These are phyloP conservation scores for Plantago elongata DNA, from an alignment of 257 asterid species.

Conservation along the genomic window DNA sequence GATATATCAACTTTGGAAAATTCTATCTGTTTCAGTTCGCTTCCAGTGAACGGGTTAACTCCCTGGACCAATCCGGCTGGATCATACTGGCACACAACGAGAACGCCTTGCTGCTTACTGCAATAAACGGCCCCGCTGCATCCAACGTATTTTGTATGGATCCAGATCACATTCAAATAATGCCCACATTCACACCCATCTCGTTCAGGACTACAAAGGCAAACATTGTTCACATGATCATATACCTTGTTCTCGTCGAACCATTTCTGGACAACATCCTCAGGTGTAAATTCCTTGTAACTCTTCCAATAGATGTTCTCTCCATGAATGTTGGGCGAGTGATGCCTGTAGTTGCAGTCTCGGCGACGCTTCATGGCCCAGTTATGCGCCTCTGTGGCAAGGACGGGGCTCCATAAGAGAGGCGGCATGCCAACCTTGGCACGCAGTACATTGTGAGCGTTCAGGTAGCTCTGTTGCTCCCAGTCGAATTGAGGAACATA, in stretches of 20 bases:
- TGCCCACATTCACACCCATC: constrained; percentile 72
- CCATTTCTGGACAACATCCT: constrained; percentile 42
- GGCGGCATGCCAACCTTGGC: constrained; percentile 30
- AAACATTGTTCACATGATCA: constrained; percentile 20
- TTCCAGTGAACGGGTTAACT: constrained; percentile 34
- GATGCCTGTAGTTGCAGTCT: constrained; percentile 52
- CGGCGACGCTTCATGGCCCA: constrained; percentile 46
- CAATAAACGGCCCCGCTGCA: constrained; percentile 61
- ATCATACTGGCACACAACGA: constrained; percentile 46
- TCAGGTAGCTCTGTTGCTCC: constrained; percentile 45
- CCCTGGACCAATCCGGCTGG: constrained; percentile 42
- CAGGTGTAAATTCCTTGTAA: constrained; percentile 43
- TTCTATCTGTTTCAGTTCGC: neutral
- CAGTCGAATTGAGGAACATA: constrained; percentile 22
- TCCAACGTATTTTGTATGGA: constrained; percentile 40
- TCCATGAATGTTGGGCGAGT: constrained; percentile 38
- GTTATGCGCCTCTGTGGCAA: constrained; percentile 32
- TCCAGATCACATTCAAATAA: constrained; percentile 47
- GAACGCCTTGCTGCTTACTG: constrained; percentile 37
- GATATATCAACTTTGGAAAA: no score
- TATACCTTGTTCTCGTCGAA: constrained; percentile 35
- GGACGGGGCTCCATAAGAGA: constrained; percentile 37
- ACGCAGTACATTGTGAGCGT: constrained; percentile 52
- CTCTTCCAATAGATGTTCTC: constrained; percentile 57
- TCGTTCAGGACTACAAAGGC: constrained; percentile 38